phyloP scores from a whole-genome alignment of 2,329 filamentous ascomycete species.

The Ascochyta koolunga region DNA sequence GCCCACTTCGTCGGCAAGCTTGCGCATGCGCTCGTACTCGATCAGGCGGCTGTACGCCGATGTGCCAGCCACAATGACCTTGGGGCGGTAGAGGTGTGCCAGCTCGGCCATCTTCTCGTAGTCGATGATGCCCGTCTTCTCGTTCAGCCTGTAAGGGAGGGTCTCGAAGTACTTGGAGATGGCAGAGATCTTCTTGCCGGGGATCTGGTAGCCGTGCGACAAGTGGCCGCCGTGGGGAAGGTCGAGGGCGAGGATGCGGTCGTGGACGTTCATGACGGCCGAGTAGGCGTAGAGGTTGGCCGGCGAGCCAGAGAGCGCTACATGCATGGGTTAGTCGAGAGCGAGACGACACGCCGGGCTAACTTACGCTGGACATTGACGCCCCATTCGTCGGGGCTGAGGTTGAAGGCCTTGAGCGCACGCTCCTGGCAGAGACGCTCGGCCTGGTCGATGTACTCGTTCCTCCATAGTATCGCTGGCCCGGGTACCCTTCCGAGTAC shows the following conservation, averaged over 20 bases:
- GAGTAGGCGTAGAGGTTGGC: conserved; percentile 87
- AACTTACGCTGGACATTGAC: conserved; percentile 88
- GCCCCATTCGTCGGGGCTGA: conserved; percentile 90
- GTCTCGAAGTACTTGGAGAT: conserved; percentile 99
- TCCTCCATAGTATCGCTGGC: conserved; percentile 97
- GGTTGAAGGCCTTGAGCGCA: conserved; percentile 87
- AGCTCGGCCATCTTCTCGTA: conserved; percentile 92
- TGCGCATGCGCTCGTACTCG: conserved; percentile 94
- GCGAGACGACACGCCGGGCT: background rate
- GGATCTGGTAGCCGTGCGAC: conserved; percentile 96
- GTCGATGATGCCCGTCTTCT: conserved; percentile 93
- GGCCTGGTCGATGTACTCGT: conserved; percentile 97
- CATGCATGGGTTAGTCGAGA: conserved; percentile 20
- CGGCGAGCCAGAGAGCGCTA: conserved; percentile 79
- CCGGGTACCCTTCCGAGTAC: conserved; percentile 98
- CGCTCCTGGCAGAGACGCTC: conserved; percentile 94
- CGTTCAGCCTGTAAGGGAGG: conserved; percentile 90
- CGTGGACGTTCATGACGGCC: conserved; percentile 88
- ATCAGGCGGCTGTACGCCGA: conserved; percentile 98
- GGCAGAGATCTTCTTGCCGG: conserved; percentile 81
- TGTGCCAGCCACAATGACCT: conserved; percentile 94
- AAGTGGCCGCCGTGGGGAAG: conserved; percentile 95
- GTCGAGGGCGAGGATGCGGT: conserved; percentile 95
- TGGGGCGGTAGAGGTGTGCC: conserved; percentile 89
- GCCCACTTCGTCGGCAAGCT: conserved; percentile 91